Percentiles rank a stretch among this genome's conserved stretches.
Evolutionary conservation across 331 rosid genomes (phyloP).

Genomic region (Cucumis variabilis): DNA sequence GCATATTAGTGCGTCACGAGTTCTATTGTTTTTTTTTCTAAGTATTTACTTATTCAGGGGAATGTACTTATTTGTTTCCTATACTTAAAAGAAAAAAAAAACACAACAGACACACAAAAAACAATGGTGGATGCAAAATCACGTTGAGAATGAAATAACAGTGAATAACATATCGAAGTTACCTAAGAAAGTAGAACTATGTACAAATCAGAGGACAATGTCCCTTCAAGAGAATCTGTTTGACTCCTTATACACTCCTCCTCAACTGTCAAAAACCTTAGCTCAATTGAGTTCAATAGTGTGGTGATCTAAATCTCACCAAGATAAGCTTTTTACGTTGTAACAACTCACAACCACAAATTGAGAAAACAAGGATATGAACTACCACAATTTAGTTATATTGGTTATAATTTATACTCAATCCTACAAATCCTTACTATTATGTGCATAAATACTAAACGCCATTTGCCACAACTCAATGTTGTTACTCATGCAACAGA

Average conservation of each 20-base stretch:
- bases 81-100: background rate
- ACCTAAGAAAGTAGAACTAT: constrained; percentile 1
- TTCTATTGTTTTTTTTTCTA: too few species aligned
- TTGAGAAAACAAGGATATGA: constrained; percentile 5
- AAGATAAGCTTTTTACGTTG: constrained; percentile 61
- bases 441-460: background rate
- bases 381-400: background rate
- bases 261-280: constrained; percentile 56
- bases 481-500: constrained; percentile 17
- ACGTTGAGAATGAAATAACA: background rate
- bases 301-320: constrained; percentile 90
- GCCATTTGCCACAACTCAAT: constrained; percentile 8
- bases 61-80: background rate
- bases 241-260: constrained; percentile 66
- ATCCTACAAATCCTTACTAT: constrained; percentile 18
- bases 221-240: constrained; percentile 52
- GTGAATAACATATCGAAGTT: background rate
- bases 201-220: constrained; percentile 5
- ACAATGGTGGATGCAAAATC: background rate
- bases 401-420: constrained; percentile 17
- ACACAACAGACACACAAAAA: background rate
- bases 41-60: too few species aligned
- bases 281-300: constrained; percentile 66
- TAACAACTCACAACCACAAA: constrained; percentile 43
- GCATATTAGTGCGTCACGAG: too few species aligned